These are phyloP conservation scores for Citrus reticulata DNA, from an alignment of 345 rosid species.

Conservation along the genomic window DNA sequence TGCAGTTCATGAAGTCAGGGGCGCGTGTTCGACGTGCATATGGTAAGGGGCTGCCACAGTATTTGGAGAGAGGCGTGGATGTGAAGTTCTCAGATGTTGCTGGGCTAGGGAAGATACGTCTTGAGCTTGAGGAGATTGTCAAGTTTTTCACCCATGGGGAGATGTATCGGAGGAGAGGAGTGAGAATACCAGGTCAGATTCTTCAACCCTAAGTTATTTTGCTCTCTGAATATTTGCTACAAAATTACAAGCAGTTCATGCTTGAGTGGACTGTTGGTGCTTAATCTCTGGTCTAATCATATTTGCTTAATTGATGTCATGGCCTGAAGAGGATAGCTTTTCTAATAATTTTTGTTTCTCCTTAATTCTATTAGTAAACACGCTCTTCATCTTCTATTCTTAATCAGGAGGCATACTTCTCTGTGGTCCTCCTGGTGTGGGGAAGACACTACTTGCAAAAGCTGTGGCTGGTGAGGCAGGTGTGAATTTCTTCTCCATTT, in stretches of 20 bases:
- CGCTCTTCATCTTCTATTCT: conserved; percentile 1
- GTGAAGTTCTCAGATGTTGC: conserved; percentile 92
- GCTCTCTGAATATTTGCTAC: neutral
- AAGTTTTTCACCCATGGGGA: conserved; percentile 97
- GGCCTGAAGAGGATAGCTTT: neutral
- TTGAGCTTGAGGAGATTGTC: conserved; percentile 93
- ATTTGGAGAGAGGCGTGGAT: conserved; percentile 82
- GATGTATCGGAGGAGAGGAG: conserved; percentile 92
- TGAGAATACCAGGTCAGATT: conserved; percentile 76
- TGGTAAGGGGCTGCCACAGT: conserved; percentile 71
- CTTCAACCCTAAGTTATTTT: conserved; percentile 3
- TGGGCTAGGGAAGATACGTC: conserved; percentile 91
- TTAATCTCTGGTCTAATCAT: neutral
- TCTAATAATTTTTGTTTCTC: neutral
- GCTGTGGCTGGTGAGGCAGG: conserved; percentile 99
- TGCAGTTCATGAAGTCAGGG: conserved; percentile 95
- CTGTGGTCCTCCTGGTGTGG: conserved; percentile 96
- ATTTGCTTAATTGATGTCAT: neutral
- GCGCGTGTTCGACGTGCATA: conserved; percentile 77
- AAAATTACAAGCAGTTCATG: neutral
- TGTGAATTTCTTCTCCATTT: conserved; percentile 94
- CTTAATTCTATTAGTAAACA: neutral
- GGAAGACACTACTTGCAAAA: conserved; percentile 87
- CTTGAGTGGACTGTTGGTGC: neutral
- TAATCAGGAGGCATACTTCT: conserved; percentile 87